Evolutionary conservation across 2,329 filamentous ascomycete species (phyloP), one percentile per base, ranked within the genome.

Genomic region (Fusarium siculi): DNA sequence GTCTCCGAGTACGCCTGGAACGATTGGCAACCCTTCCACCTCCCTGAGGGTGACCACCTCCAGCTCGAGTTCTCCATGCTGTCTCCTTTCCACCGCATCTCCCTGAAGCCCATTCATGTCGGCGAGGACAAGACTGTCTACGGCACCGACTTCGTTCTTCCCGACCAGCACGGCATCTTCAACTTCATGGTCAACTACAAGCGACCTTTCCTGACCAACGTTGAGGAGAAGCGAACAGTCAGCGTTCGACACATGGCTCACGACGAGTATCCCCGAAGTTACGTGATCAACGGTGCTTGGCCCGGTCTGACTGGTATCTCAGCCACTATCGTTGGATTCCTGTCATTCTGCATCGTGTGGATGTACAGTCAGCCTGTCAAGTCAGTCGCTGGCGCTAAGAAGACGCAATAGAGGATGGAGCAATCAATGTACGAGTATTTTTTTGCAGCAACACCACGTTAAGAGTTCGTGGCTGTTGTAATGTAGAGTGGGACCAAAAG

Each of bases 61-160:
- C 96, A 99, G 83, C 93, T 99, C 70, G 96, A 99, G 83, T 98
- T 98, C 87, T 95, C 92, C 85, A 99, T 98, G 96, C 92, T 99
- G 52, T 98, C 96, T 4, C 96, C 96, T 63, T 98, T 98, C 90
- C 93, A 98, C 85, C 95, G 96, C 46, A 88, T 98, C 39, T 87
- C 91, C 67, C 91, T 99, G 37, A 78, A 85, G 14, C 88, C 90
- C 19, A 81, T 86, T 15, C 82, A 84, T 37, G 86, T 86, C 32
- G 92, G 91, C 4, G 82, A 87, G 61, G 91, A 93, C 77, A 90
- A 91, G 73, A 92, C 93, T 55, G 88, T 93, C 70, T 99, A 92
- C 86, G 88, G 88, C 72, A 88, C 89, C 50, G 88, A 89, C 30
- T 98, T 99, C 84, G 93, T 88, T 73, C 89, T 96, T 8, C 96